These are phyloP conservation scores for Venturia oleaginea DNA, from an alignment of 2,329 filamentous ascomycete genomes.

Conservation along the genomic window DNA sequence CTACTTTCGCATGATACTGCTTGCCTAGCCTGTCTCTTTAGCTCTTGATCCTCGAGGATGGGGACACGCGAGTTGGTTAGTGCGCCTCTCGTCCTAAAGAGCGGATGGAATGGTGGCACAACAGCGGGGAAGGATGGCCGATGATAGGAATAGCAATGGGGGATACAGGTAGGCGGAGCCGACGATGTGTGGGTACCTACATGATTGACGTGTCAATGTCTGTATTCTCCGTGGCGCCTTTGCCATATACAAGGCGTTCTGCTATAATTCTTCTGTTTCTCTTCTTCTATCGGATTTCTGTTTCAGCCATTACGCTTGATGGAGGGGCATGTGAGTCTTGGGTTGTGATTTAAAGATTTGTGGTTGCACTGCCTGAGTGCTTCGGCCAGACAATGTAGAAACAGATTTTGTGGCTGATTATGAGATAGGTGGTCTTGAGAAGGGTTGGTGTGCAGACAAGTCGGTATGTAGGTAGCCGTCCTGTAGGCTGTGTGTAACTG, in stretches of 20 bases:
- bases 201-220: conserved; percentile 4
- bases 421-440: not conserved
- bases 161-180: not conserved
- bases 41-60: not conserved
- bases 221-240: not conserved
- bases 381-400: not conserved
- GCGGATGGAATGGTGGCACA: not conserved
- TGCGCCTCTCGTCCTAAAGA: not conserved
- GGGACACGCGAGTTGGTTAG: not conserved
- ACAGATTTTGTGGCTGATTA: not conserved
- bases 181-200: not conserved
- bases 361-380: not conserved
- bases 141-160: conserved; percentile 2
- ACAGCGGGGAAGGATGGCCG: not conserved
- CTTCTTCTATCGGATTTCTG: not conserved
- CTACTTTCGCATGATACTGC: conserved; percentile 2
- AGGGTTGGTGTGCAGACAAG: not conserved
- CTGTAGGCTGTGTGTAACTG: not conserved
- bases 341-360: not conserved
- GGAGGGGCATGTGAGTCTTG: not conserved
- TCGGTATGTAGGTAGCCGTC: not conserved
- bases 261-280: not conserved
- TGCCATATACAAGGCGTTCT: not conserved
- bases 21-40: not conserved
- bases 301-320: not conserved